Evolutionary conservation across 352 stramenopile genomes (phyloP).

Genomic region (Phytopythium chamaehyphon): DNA sequence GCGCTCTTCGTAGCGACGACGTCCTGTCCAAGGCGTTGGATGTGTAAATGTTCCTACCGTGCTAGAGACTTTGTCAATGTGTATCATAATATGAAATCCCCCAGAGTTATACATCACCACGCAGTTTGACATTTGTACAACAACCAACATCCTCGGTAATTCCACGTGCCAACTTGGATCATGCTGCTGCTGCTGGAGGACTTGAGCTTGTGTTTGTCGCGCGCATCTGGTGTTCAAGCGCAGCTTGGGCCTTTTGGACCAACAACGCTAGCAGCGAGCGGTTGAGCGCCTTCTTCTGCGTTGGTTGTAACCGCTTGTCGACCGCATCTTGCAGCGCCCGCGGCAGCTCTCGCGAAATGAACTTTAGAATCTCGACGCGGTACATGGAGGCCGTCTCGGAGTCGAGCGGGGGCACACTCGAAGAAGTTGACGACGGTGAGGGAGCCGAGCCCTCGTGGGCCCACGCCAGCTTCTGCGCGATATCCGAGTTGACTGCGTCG

Average conservation of each 20-base stretch:
- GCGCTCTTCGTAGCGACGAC: constrained; percentile 42
- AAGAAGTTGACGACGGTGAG: constrained; percentile 10
- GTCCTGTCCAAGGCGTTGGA: constrained; percentile 30
- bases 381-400: constrained; percentile 78
- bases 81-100: constrained; percentile 3
- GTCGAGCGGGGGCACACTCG: constrained; percentile 19
- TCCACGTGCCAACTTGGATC: too few species aligned
- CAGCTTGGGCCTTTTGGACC: constrained; percentile 72
- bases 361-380: constrained; percentile 83
- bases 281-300: constrained; percentile 60
- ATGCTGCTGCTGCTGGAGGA: too few species aligned
- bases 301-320: constrained; percentile 51
- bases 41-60: constrained; percentile 15
- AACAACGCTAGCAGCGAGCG: constrained; percentile 67
- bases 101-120: too few species aligned
- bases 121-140: neutral
- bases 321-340: constrained; percentile 66
- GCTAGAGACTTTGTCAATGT: too few species aligned
- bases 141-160: too few species aligned
- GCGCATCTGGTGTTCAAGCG: constrained; percentile 71
- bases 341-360: constrained; percentile 73
- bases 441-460: constrained; percentile 60
- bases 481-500: constrained; percentile 53
- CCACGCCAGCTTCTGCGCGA: constrained; percentile 51
- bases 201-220: constrained; percentile 24